These are phyloP conservation scores for Macrolepiota dolichaula DNA, from an alignment of 768 basidiomycete genomes.

Conservation along the genomic window DNA sequence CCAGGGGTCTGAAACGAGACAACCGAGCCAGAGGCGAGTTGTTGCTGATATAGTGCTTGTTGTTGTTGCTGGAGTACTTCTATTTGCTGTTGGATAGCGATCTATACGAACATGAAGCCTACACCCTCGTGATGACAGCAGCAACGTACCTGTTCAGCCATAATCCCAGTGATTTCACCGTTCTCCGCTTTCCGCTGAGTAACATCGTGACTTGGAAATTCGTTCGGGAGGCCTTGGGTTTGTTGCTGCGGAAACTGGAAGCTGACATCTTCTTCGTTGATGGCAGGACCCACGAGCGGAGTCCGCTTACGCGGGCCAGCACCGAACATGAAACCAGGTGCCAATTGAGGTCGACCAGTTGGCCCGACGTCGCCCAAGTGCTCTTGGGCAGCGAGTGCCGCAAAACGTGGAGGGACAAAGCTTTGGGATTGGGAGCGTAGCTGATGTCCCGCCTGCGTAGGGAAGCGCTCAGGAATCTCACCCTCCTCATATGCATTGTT, in stretches of 20 bases:
- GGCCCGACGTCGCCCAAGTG: slow-evolving; percentile 61
- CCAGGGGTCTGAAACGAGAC: slow-evolving; percentile 78
- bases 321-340: slow-evolving; percentile 91
- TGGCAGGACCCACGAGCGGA: slow-evolving; percentile 63
- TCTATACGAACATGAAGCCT: slow-evolving; percentile 37
- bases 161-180: slow-evolving; percentile 82
- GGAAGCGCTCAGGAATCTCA: slow-evolving; percentile 64
- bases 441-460: slow-evolving; percentile 55
- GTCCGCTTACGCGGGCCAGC: slow-evolving; percentile 45
- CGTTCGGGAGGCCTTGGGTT: slow-evolving; percentile 23
- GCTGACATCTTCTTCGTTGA: slow-evolving; percentile 75
- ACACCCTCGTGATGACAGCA: not conserved
- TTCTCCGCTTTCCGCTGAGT: slow-evolving; percentile 58
- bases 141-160: slow-evolving; percentile 91
- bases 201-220: slow-evolving; percentile 27
- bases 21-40: slow-evolving; percentile 84
- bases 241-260: slow-evolving; percentile 84
- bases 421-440: slow-evolving; percentile 77
- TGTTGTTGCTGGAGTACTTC: slow-evolving; percentile 90
- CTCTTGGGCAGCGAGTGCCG: slow-evolving; percentile 71
- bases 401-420: slow-evolving; percentile 88
- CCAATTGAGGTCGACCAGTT: slow-evolving; percentile 82
- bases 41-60: slow-evolving; percentile 85
- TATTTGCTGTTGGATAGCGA: slow-evolving; percentile 87
- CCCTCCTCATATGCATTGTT: slow-evolving; percentile 80